phyloP scores from a whole-genome alignment of 192 early-diverging fungal species.

The Coemansia sp. region DNA sequence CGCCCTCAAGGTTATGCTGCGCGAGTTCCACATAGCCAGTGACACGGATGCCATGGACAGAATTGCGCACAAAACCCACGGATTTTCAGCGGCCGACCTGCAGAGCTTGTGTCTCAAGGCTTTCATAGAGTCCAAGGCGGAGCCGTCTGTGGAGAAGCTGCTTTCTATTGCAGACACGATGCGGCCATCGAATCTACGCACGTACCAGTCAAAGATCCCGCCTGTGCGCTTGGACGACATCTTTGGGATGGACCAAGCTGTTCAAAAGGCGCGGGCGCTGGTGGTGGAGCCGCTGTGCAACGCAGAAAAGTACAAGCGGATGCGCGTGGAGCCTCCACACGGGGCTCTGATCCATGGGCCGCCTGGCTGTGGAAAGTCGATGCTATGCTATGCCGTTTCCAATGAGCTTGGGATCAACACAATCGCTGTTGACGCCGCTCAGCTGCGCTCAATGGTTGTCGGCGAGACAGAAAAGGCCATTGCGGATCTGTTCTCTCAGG shows the following conservation, averaged over 20 bases:
- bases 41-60: constrained; percentile 14
- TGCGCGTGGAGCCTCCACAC: constrained; percentile 69
- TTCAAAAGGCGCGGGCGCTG: constrained; percentile 57
- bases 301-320: constrained; percentile 47
- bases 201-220: constrained; percentile 59
- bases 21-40: constrained; percentile 25
- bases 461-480: constrained; percentile 91
- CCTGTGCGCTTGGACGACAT: constrained; percentile 66
- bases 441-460: constrained; percentile 88
- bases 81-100: constrained; percentile 82
- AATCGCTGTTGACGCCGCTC: constrained; percentile 82
- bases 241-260: constrained; percentile 72
- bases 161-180: constrained; percentile 14
- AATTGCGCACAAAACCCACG: constrained; percentile 46
- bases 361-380: constrained; percentile 87
- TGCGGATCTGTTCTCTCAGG: constrained; percentile 79
- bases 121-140: constrained; percentile 43
- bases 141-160: constrained; percentile 30
- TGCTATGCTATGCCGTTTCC: constrained; percentile 81
- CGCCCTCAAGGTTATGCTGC: constrained; percentile 42
- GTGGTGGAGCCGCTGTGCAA: constrained; percentile 55
- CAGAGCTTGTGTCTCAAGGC: constrained; percentile 63
- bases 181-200: constrained; percentile 21
- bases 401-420: constrained; percentile 77
- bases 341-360: constrained; percentile 88